phyloP scores from a whole-genome alignment of 1,284 basidiomycete species.

The Tilletia caries region DNA sequence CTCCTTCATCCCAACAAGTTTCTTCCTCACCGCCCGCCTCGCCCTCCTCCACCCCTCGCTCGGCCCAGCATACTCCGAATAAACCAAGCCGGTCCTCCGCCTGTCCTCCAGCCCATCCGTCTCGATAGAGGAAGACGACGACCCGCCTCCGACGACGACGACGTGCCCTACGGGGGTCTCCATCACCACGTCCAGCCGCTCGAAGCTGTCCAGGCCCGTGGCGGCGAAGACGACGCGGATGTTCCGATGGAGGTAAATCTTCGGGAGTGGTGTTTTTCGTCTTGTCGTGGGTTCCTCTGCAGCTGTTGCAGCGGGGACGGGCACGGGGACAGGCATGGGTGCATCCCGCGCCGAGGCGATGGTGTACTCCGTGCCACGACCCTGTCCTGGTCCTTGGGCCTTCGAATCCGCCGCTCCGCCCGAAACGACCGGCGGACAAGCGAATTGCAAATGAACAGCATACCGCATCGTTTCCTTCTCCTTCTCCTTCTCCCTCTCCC shows the following conservation, averaged over 20 bases:
- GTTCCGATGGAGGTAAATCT: slow-evolving; percentile 39
- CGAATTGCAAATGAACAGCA: slow-evolving; percentile 46
- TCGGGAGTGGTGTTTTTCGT: slow-evolving; percentile 15
- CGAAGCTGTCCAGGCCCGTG: slow-evolving; percentile 32
- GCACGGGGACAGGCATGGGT: background rate
- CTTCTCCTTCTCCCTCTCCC: background rate
- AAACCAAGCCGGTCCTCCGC: slow-evolving; percentile 21
- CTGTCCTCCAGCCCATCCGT: background rate
- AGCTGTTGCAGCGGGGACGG: too few relatives aligned
- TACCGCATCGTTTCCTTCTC: slow-evolving; percentile 36
- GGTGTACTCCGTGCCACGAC: background rate
- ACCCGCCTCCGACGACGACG: too few relatives aligned
- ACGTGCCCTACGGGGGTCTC: slow-evolving; percentile 32
- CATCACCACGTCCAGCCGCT: slow-evolving; percentile 29
- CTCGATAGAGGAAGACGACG: background rate
- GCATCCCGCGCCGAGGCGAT: slow-evolving; percentile 12
- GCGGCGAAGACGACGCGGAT: slow-evolving; percentile 44
- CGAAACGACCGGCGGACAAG: background rate
- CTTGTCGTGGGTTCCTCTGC: background rate
- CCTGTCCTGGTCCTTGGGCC: background rate
- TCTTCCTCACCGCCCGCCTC: slow-evolving; percentile 16
- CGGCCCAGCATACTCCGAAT: slow-evolving; percentile 32
- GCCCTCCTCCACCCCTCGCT: slow-evolving; percentile 34
- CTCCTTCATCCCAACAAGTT: slow-evolving; percentile 1
- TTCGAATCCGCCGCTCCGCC: background rate